Evolutionary conservation across 495 filamentous ascomycete species (phyloP), one percentile per base, ranked within the genome.

Genomic region (Entonaema liquescens): DNA sequence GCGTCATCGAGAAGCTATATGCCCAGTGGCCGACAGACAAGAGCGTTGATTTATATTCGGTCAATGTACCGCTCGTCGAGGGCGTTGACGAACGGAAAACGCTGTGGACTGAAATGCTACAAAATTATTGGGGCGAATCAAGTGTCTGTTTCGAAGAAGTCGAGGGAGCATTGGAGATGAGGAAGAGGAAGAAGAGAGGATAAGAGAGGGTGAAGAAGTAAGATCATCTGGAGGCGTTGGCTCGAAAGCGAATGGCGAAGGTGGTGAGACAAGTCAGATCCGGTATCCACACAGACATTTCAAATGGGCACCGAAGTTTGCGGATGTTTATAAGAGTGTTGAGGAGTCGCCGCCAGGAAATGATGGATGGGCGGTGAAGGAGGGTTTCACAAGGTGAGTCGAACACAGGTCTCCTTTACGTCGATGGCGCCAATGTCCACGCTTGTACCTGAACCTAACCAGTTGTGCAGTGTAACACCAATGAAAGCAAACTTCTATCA

Each of bases 401-500:
- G 42, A 8, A 19, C 44, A 35, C 50, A 8, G 13, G 49, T n/a
- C 47, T 49, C 8, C 28, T 68, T 35, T 65, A 28, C 33, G 21
- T 65, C 13, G 23, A 28, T 15, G 25, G 21, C 42, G 42, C 21
- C 54, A 60, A 50, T 58, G 23, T 33, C 21, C 25, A 58, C 59
- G 17, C 33, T 52, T 2, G 23, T 47, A 47, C 42, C 42, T 21
- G 17, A 55, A 23, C 28, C 67, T 71, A 62, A 71, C 58, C 15
- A 5, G 6, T 11, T 11, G 25, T 54, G 33, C 71, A 97, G 93
- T 82, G 87, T 99, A 53, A 97, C 95, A 19, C 93, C 95, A 25
- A 82, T 99, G 59, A 92, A 91, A 77, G 94, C 94, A 19, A 96
- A 96, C 77, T 99, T 97, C 77, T 93, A 91, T 89, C 92, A 93